Evolutionary conservation across 2,329 filamentous ascomycete genomes (phyloP).

Genomic region (Coniochaeta sp.): DNA sequence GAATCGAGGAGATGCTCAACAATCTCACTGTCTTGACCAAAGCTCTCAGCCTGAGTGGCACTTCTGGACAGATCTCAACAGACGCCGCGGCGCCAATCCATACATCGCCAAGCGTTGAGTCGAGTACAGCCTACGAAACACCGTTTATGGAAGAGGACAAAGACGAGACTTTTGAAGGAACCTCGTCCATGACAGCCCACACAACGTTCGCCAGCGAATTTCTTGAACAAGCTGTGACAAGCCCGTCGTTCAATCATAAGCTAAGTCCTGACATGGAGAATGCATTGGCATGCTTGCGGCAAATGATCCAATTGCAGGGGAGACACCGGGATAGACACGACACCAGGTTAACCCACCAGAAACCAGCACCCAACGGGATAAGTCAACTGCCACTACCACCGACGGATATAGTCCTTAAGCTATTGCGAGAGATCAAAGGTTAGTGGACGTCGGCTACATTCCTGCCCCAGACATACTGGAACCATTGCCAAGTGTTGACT

Average conservation of each 20-base stretch:
- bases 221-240: slow-evolving; percentile 40
- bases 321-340: slow-evolving; percentile 30
- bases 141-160: slow-evolving; percentile 24
- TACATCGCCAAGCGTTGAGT: background rate
- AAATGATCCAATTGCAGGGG: slow-evolving; percentile 40
- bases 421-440: slow-evolving; percentile 42
- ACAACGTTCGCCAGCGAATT: slow-evolving; percentile 48
- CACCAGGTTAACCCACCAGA: slow-evolving; percentile 36
- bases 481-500: background rate
- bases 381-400: slow-evolving; percentile 48
- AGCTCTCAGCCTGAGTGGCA: slow-evolving; percentile 6
- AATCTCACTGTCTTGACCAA: slow-evolving; percentile 16
- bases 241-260: slow-evolving; percentile 34
- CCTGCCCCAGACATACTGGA: background rate
- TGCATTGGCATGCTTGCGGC: slow-evolving; percentile 42
- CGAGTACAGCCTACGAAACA: background rate
- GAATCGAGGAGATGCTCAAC: slow-evolving; percentile 28
- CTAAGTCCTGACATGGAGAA: slow-evolving; percentile 43
- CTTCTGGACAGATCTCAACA: background rate
- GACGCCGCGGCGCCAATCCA: background rate
- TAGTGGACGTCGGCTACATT: slow-evolving; percentile 8
- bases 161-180: slow-evolving; percentile 36
- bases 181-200: slow-evolving; percentile 39
- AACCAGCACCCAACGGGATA: slow-evolving; percentile 35
- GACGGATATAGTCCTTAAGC: slow-evolving; percentile 37